Conservation (phyloP, 1,284 basidiomycete genomes). For the Lentinula novae-zelandiae region DNA sequence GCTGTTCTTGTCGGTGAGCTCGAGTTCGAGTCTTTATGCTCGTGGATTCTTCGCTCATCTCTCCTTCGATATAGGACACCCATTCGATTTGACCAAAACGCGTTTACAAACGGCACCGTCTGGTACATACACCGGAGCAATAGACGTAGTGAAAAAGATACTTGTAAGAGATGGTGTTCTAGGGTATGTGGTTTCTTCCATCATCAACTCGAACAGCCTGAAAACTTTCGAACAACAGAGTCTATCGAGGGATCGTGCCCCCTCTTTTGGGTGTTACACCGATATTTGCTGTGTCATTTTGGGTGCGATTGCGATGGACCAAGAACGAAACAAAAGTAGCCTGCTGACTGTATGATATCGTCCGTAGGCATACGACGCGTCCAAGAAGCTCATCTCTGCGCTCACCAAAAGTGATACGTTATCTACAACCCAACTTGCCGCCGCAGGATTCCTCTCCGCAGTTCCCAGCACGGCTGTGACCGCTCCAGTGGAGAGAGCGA, state of each 20-base stretch:
- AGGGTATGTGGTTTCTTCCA: conserved; percentile 57
- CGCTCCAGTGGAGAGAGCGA: conserved; percentile 95
- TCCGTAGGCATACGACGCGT: conserved; percentile 85
- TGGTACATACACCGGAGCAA: conserved; percentile 87
- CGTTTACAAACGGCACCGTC: conserved; percentile 90
- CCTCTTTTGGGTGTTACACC: conserved; percentile 96
- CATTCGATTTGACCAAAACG: conserved; percentile 97
- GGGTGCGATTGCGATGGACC: conserved; percentile 62
- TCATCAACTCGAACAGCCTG: not conserved
- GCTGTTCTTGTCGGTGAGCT: conserved; percentile 81
- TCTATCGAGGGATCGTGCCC: conserved; percentile 97
- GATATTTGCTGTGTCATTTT: conserved; percentile 98
- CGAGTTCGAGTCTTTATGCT: conserved; percentile 20
- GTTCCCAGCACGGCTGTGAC: conserved; percentile 91
- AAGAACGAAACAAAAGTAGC: not conserved
- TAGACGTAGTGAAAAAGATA: conserved; percentile 93
- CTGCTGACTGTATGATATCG: not conserved
- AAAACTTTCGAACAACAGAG: conserved; percentile 27
- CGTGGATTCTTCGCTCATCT: not conserved
- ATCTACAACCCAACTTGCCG: conserved; percentile 81
- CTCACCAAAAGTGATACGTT: conserved; percentile 63
- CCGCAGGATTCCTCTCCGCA: conserved; percentile 94
- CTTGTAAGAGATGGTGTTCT: conserved; percentile 84
- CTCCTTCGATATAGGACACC: conserved; percentile 64
- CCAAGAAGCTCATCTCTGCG: conserved; percentile 84